A percentile compares a stretch with the other conserved stretches of the same genome.
Evolutionary conservation across 2,329 filamentous ascomycete species (phyloP).

Genomic region (Coleophoma eucalyptorum): DNA sequence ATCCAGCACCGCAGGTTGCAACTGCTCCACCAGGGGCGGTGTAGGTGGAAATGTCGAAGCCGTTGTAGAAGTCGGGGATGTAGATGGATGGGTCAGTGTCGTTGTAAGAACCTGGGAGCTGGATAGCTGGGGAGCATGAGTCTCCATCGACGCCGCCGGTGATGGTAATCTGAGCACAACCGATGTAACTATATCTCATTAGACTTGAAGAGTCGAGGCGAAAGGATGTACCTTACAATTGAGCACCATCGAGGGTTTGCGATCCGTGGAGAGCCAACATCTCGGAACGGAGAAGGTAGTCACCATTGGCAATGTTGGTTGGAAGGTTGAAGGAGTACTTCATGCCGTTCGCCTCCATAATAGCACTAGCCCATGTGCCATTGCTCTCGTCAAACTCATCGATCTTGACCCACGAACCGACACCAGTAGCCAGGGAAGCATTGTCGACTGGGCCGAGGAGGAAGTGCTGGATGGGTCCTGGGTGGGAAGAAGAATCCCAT

Average conservation of each 20-base stretch:
- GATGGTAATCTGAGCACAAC: slow-evolving; percentile 19
- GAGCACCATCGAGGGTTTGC: slow-evolving; percentile 14
- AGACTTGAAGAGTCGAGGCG: neutral
- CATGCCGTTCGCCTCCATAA: slow-evolving; percentile 22
- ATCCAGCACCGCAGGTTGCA: slow-evolving; percentile 9
- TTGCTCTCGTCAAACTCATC: slow-evolving; percentile 22
- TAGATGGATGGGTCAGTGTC: slow-evolving; percentile 16
- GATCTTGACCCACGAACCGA: slow-evolving; percentile 29
- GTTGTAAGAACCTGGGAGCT: slow-evolving; percentile 18
- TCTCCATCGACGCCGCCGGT: slow-evolving; percentile 11
- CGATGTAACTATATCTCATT: slow-evolving; percentile 13
- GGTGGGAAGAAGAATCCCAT: slow-evolving; percentile 34
- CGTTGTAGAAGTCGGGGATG: slow-evolving; percentile 18
- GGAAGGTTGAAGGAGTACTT: slow-evolving; percentile 19
- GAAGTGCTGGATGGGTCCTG: slow-evolving; percentile 37
- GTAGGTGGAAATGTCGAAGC: slow-evolving; percentile 15
- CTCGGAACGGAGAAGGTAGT: slow-evolving; percentile 22
- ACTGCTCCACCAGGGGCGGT: slow-evolving; percentile 17
- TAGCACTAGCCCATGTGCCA: slow-evolving; percentile 25
- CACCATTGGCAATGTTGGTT: slow-evolving; percentile 15
- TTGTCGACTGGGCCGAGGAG: slow-evolving; percentile 24
- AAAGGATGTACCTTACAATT: slow-evolving; percentile 7
- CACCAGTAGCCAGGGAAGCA: slow-evolving; percentile 22
- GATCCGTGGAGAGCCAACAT: slow-evolving; percentile 21
- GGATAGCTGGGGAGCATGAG: slow-evolving; percentile 14